A percentile compares a stretch with the other conserved stretches of the same genome.
phyloP scores from a whole-genome alignment of 768 basidiomycete genomes.

The Cystoderma amianthinum region DNA sequence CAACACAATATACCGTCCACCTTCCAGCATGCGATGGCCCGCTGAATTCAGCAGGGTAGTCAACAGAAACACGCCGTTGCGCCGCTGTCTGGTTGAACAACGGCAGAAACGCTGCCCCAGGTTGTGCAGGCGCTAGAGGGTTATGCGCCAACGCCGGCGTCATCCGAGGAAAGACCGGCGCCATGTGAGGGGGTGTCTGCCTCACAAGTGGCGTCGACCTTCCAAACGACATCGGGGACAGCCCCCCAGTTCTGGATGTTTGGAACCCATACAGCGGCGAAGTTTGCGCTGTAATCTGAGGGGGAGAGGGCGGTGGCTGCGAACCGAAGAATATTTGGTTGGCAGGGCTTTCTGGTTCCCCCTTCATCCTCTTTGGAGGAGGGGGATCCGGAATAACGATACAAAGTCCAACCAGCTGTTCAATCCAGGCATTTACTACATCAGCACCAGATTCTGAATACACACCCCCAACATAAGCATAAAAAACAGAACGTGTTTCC shows the following conservation, averaged over 20 bases:
- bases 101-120: conserved; percentile 57
- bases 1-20: conserved; percentile 64
- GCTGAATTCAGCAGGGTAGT: conserved; percentile 51
- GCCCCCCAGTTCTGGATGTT: background rate
- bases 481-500: conserved; percentile 54
- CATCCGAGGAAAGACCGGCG: conserved; percentile 16
- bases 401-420: conserved; percentile 21
- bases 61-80: conserved; percentile 56
- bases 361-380: conserved; percentile 36
- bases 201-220: conserved; percentile 8
- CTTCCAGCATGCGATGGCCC: conserved; percentile 65
- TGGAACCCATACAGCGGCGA: background rate
- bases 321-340: conserved; percentile 24
- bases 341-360: conserved; percentile 20
- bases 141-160: too few species aligned
- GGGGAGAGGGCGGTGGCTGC: conserved; percentile 13
- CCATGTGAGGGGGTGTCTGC: conserved; percentile 15
- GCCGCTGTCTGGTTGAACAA: conserved; percentile 69
- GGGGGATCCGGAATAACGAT: conserved; percentile 13
- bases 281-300: conserved; percentile 16
- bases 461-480: conserved; percentile 63
- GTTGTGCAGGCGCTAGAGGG: conserved; percentile 59
- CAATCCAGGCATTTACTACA: conserved; percentile 52
- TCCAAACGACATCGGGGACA: conserved; percentile 5
- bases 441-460: conserved; percentile 47